Conservation (phyloP, 1,139 yeast genomes). For the Saccharomyces hybrid region DNA sequence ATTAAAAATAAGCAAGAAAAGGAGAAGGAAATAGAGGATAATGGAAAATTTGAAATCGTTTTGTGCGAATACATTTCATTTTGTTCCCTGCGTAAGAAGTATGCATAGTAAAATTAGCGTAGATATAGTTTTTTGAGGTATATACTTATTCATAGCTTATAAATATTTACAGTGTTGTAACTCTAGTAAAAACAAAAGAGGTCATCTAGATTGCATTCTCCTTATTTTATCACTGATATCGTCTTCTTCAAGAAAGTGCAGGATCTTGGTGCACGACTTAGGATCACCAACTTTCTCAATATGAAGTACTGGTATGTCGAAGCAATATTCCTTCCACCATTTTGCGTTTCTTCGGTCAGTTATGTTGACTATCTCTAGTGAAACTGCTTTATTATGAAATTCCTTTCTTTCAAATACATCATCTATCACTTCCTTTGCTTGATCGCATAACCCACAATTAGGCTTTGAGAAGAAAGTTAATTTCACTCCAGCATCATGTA, state of each 20-base stretch:
- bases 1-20: constrained; percentile 12
- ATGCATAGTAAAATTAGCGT: neutral
- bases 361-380: constrained; percentile 54
- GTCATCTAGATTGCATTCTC: constrained; percentile 5
- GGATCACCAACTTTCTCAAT: constrained; percentile 43
- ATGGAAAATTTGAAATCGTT: neutral
- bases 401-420: constrained; percentile 31
- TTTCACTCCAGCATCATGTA: constrained; percentile 12
- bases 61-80: neutral
- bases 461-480: constrained; percentile 71
- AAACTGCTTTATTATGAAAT: constrained; percentile 28
- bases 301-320: constrained; percentile 86
- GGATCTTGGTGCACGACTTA: constrained; percentile 50
- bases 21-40: constrained; percentile 6
- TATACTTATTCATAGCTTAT: constrained; percentile 1
- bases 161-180: constrained; percentile 2
- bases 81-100: neutral
- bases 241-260: constrained; percentile 64
- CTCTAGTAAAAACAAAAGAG: neutral
- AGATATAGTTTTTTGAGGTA: neutral
- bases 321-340: constrained; percentile 80
- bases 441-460: constrained; percentile 69
- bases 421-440: constrained; percentile 51
- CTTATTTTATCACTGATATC: constrained; percentile 48
- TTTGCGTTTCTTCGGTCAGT: constrained; percentile 55